A percentile compares a stretch with the other conserved stretches of the same genome.
Evolutionary conservation across 2,329 filamentous ascomycete genomes (phyloP).

Genomic region (Graphilbum fragrans): DNA sequence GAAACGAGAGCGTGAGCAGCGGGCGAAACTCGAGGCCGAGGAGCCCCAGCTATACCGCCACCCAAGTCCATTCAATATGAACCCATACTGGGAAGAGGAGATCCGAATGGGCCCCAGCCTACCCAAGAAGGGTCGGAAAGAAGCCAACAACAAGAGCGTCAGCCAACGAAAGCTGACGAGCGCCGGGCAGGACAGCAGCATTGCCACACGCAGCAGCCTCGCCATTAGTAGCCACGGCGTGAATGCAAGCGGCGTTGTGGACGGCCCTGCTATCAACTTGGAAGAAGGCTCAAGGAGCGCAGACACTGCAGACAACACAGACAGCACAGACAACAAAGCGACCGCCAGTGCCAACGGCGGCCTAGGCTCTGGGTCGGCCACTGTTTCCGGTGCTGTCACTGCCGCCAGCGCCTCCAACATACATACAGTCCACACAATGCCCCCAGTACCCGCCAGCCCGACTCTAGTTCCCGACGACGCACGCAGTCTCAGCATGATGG

Average conservation of each 20-base stretch:
- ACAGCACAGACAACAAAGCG: slow-evolving; percentile 9
- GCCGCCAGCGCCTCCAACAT: too few species aligned
- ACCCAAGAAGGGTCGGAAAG: slow-evolving; percentile 44
- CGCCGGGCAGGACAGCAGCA: slow-evolving; percentile 39
- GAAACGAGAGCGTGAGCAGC: slow-evolving; percentile 53
- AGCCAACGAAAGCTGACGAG: slow-evolving; percentile 50
- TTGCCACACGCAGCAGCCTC: slow-evolving; percentile 24
- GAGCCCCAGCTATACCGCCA: slow-evolving; percentile 68
- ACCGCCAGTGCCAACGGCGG: too few species aligned
- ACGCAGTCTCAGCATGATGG: slow-evolving; percentile 24
- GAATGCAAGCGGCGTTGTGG: background rate
- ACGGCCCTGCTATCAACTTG: too few species aligned
- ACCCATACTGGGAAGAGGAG: slow-evolving; percentile 80
- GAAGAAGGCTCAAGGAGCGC: too few species aligned
- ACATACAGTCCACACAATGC: background rate
- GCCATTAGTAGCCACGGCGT: slow-evolving; percentile 21
- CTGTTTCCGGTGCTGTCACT: too few species aligned
- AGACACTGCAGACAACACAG: too few species aligned
- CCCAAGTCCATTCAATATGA: slow-evolving; percentile 72
- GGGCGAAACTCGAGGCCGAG: slow-evolving; percentile 51
- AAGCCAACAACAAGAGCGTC: slow-evolving; percentile 35
- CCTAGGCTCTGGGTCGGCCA: too few species aligned
- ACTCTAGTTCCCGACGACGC: slow-evolving; percentile 36
- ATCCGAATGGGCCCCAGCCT: slow-evolving; percentile 70
- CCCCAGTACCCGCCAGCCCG: slow-evolving; percentile 18